These are phyloP conservation scores for Pythium volutum DNA, from an alignment of 352 stramenopile genomes.

Conservation along the genomic window DNA sequence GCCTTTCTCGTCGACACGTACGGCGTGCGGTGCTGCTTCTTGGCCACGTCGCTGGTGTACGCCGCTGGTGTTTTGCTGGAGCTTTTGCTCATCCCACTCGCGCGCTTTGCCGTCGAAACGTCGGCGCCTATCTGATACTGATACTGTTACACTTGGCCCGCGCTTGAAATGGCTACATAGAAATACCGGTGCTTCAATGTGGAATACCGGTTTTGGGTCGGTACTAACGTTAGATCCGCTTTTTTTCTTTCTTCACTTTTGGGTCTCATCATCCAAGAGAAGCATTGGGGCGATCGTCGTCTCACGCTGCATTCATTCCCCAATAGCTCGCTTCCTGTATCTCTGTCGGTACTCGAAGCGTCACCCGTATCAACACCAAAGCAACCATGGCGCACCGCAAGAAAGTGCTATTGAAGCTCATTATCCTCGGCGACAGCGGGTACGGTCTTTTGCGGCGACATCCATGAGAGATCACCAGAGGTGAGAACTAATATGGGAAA, in stretches of 20 bases:
- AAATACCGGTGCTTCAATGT: conserved; percentile 18
- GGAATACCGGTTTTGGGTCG: conserved; percentile 16
- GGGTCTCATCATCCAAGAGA: conserved; percentile 1
- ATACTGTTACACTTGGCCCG: no score
- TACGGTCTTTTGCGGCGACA: no score
- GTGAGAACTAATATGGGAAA: neutral
- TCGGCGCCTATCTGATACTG: neutral
- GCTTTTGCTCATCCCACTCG: conserved; percentile 50
- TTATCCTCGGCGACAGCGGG: conserved; percentile 98
- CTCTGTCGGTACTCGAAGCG: neutral
- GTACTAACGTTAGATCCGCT: conserved; percentile 13
- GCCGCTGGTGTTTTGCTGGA: conserved; percentile 44
- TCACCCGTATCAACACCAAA: neutral
- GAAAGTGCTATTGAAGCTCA: conserved; percentile 97
- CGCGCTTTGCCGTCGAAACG: conserved; percentile 22
- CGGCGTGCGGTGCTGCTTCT: conserved; percentile 67
- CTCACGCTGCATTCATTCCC: neutral
- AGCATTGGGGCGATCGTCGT: no score
- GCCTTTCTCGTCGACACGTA: conserved; percentile 53
- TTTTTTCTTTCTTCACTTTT: conserved; percentile 6
- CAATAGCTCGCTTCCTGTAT: neutral
- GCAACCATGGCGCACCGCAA: conserved; percentile 88
- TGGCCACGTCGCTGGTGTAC: conserved; percentile 49
- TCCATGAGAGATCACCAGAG: neutral
- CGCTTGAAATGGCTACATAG: conserved; percentile 23